Percentiles rank a stretch among this genome's conserved stretches.
Evolutionary conservation across 768 basidiomycete species (phyloP).

Genomic region (Auricularia heimuer): DNA sequence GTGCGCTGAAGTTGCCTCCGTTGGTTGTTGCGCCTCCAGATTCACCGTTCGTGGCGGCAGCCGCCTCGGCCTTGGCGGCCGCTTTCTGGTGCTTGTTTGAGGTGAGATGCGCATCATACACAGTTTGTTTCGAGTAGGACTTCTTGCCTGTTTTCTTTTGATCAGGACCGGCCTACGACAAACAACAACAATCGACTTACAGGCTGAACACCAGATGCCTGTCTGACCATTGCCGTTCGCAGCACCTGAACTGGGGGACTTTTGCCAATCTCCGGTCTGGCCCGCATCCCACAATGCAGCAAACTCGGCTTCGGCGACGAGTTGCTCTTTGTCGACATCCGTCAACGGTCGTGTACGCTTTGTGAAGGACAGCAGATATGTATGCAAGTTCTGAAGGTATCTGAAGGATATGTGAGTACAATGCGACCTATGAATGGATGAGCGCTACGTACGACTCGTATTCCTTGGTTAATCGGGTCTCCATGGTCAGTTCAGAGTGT

Average conservation of each 20-base stretch:
- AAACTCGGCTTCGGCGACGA: conserved; percentile 59
- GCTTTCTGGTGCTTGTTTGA: conserved; percentile 96
- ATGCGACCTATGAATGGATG: not conserved
- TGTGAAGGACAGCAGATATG: conserved; percentile 78
- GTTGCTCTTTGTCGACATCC: conserved; percentile 61
- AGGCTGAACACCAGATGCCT: conserved; percentile 90
- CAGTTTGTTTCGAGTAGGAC: conserved; percentile 91
- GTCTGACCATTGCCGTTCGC: conserved; percentile 37
- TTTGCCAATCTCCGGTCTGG: conserved; percentile 71
- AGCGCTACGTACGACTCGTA: conserved; percentile 56
- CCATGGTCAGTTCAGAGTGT: conserved; percentile 60
- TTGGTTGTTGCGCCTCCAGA: conserved; percentile 8
- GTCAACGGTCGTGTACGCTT: conserved; percentile 77
- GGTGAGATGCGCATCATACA: conserved; percentile 90
- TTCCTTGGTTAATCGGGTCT: conserved; percentile 59
- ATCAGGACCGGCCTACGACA: not conserved
- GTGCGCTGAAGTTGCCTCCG: conserved; percentile 17
- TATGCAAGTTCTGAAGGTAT: conserved; percentile 74
- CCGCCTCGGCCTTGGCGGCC: conserved; percentile 47
- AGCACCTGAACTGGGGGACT: conserved; percentile 25
- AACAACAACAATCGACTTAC: conserved; percentile 38
- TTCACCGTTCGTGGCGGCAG: conserved; percentile 49
- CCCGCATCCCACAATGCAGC: conserved; percentile 69
- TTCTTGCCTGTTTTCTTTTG: conserved; percentile 63
- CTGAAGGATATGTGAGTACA: conserved; percentile 27